These are phyloP conservation scores for Geotrichum reessii DNA, from an alignment of 1,139 yeast species.

Conservation along the genomic window DNA sequence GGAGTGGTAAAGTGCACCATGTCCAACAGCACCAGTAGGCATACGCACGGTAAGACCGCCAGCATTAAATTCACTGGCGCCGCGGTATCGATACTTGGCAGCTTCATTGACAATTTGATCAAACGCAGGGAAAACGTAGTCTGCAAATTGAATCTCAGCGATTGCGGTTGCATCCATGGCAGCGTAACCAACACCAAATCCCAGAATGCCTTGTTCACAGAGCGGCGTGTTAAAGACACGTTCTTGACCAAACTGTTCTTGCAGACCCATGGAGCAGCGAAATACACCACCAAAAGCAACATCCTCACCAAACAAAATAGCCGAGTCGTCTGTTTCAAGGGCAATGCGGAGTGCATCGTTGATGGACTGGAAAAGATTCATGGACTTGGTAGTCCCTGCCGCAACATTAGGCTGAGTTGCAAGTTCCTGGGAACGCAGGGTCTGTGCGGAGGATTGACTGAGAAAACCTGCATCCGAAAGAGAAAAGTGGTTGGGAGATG, in stretches of 20 bases:
- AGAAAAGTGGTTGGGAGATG: slow-evolving; percentile 25
- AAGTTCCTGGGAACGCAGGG: slow-evolving; percentile 23
- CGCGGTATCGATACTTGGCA: slow-evolving; percentile 36
- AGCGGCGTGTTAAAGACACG: slow-evolving; percentile 38
- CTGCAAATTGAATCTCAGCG: slow-evolving; percentile 39
- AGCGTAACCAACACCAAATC: slow-evolving; percentile 37
- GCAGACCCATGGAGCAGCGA: slow-evolving; percentile 38
- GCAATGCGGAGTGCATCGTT: slow-evolving; percentile 36
- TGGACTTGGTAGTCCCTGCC: slow-evolving; percentile 21
- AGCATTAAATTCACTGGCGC: slow-evolving; percentile 28
- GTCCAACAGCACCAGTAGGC: slow-evolving; percentile 39
- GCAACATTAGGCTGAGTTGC: slow-evolving; percentile 3
- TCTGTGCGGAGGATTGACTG: slow-evolving; percentile 23
- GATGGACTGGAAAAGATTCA: slow-evolving; percentile 35
- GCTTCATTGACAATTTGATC: slow-evolving; percentile 39
- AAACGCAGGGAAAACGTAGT: slow-evolving; percentile 38
- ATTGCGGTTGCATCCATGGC: slow-evolving; percentile 37
- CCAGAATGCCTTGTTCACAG: slow-evolving; percentile 37
- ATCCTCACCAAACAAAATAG: slow-evolving; percentile 37
- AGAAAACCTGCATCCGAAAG: slow-evolving; percentile 30
- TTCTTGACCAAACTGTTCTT: slow-evolving; percentile 35
- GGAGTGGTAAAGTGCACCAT: slow-evolving; percentile 38
- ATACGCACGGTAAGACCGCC: slow-evolving; percentile 37
- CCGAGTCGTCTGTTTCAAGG: slow-evolving; percentile 34
- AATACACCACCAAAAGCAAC: slow-evolving; percentile 40